phyloP scores from a whole-genome alignment of 176 grass and related monocot species.

The Panicum miliaceum region DNA sequence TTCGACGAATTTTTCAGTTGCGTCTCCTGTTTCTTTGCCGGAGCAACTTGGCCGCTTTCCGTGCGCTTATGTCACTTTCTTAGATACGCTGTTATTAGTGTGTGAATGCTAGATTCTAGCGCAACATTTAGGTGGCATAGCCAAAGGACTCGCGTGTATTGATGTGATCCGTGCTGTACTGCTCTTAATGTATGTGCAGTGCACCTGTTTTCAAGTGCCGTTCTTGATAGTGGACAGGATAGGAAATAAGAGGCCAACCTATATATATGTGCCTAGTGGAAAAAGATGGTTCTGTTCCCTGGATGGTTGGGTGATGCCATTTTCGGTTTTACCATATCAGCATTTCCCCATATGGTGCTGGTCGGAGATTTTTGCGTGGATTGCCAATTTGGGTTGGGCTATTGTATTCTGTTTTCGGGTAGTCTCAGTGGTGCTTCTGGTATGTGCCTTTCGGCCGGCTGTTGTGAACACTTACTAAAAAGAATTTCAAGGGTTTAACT shows the following conservation, averaged over 20 bases:
- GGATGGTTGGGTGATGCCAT: neutral
- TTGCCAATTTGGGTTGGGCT: slow-evolving; percentile 20
- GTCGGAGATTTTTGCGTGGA: neutral
- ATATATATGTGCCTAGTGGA: slow-evolving; percentile 8
- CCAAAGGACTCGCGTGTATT: neutral
- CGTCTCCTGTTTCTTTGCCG: neutral
- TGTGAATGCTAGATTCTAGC: neutral
- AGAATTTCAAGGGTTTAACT: slow-evolving; percentile 7
- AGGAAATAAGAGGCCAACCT: neutral
- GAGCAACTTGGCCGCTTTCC: slow-evolving; percentile 20
- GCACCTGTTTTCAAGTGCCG: neutral
- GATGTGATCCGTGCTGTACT: neutral
- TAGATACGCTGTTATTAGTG: slow-evolving; percentile 7
- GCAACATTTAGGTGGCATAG: neutral
- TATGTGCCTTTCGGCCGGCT: neutral
- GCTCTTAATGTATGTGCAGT: neutral
- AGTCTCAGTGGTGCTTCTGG: neutral
- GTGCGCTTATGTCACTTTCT: slow-evolving; percentile 5
- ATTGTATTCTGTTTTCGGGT: neutral
- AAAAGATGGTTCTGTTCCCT: neutral
- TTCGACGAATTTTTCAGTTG: neutral
- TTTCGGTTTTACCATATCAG: neutral
- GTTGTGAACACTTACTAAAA: neutral
- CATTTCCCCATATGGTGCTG: neutral
- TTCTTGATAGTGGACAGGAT: slow-evolving; percentile 14